These are phyloP conservation scores for Cyathus striatus DNA, from an alignment of 768 basidiomycete species.

Conservation along the genomic window DNA sequence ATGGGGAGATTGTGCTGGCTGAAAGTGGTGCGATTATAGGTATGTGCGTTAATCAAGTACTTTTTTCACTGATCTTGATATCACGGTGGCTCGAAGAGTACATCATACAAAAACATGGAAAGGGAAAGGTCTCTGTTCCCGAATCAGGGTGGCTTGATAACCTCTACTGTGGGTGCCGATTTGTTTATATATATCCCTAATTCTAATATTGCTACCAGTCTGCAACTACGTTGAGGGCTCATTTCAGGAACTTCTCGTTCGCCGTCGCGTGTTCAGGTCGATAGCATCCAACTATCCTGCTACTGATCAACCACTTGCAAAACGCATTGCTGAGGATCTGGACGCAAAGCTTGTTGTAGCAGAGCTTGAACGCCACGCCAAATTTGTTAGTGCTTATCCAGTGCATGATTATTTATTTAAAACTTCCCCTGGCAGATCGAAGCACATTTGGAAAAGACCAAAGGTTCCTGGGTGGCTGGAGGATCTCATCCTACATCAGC, in stretches of 20 bases:
- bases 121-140: conserved; percentile 8
- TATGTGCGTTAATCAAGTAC: conserved; percentile 3
- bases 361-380: conserved; percentile 3
- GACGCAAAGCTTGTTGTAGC: neutral
- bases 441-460: neutral
- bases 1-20: conserved; percentile 30
- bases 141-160: conserved; percentile 12
- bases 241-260: conserved; percentile 3
- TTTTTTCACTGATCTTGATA: too few relatives aligned
- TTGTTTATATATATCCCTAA: neutral
- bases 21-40: conserved; percentile 21
- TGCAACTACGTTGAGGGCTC: conserved; percentile 16
- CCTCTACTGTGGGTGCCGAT: conserved; percentile 6
- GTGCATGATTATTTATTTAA: neutral
- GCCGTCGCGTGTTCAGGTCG: neutral
- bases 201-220: conserved; percentile 4
- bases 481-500: conserved; percentile 23
- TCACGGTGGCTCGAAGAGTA: conserved; percentile 14
- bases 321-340: neutral
- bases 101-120: conserved; percentile 13
- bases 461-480: conserved; percentile 15
- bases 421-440: conserved; percentile 2
- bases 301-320: neutral
- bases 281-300: neutral
- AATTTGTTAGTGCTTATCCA: conserved; percentile 1